These are phyloP conservation scores for Narthecium ossifragum DNA, from an alignment of 106 monocot species.

Conservation along the genomic window DNA sequence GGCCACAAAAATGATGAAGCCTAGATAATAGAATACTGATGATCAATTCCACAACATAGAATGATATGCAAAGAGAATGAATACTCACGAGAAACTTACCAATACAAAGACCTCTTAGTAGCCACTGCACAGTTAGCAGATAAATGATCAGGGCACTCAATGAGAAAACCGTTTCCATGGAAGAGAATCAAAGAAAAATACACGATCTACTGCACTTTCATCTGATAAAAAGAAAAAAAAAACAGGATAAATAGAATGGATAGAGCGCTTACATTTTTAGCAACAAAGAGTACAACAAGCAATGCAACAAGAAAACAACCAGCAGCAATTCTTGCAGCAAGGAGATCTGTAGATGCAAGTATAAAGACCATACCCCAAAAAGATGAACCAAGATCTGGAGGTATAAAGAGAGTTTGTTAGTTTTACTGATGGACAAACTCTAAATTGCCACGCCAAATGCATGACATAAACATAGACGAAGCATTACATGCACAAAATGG, in stretches of 20 bases:
- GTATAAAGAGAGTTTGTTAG: conserved; percentile 1
- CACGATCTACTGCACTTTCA: too few species aligned
- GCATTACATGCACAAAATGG: too few species aligned
- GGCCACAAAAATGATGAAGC: conserved; percentile 82
- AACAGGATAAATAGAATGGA: not conserved
- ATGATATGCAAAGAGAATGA: not conserved
- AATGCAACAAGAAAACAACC: conserved; percentile 80
- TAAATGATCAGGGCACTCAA: not conserved
- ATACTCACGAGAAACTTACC: conserved; percentile 27
- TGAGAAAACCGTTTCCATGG: not conserved
- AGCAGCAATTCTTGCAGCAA: conserved; percentile 25
- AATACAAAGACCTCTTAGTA: conserved; percentile 66
- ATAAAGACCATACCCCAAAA: conserved; percentile 98
- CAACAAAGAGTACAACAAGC: conserved; percentile 82
- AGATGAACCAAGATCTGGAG: conserved; percentile 90
- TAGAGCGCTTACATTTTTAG: conserved; percentile 64
- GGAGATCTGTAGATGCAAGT: conserved; percentile 36
- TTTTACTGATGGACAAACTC: too few species aligned
- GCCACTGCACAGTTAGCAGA: conserved; percentile 35
- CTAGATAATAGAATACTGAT: conserved; percentile 19
- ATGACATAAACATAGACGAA: too few species aligned
- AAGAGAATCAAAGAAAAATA: not conserved
- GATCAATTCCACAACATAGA: not conserved
- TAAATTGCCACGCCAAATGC: too few species aligned
- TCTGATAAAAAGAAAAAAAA: not conserved